These are phyloP conservation scores for Lasiodiplodia citricola DNA, from an alignment of 2,329 filamentous ascomycete species.

Conservation along the genomic window DNA sequence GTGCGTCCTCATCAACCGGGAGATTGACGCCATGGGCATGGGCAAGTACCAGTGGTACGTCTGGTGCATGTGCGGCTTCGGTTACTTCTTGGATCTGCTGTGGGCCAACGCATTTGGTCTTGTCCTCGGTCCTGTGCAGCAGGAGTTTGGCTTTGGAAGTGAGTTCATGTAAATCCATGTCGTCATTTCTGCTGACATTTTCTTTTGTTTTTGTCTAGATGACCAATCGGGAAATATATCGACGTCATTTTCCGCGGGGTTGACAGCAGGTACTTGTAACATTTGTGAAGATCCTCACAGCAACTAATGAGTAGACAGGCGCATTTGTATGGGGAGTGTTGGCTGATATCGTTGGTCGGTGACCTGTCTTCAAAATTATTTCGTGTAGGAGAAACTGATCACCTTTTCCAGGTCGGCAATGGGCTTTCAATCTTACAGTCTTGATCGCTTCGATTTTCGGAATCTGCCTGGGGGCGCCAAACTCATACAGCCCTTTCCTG, in stretches of 20 bases:
- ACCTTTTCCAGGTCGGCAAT: constrained; percentile 47
- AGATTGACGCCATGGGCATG: constrained; percentile 60
- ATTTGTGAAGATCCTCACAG: neutral
- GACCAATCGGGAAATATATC: constrained; percentile 58
- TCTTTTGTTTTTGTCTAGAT: constrained; percentile 28
- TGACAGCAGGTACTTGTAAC: constrained; percentile 48
- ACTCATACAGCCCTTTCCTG: constrained; percentile 58
- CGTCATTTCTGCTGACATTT: neutral
- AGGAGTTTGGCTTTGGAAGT: constrained; percentile 60
- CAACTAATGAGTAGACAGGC: neutral
- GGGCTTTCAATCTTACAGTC: constrained; percentile 65
- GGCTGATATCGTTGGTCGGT: constrained; percentile 57
- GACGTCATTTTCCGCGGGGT: constrained; percentile 59
- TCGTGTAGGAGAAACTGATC: neutral
- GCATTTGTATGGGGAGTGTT: constrained; percentile 63
- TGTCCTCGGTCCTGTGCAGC: constrained; percentile 59
- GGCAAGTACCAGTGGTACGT: constrained; percentile 60
- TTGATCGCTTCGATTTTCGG: constrained; percentile 62
- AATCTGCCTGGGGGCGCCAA: constrained; percentile 56
- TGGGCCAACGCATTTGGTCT: constrained; percentile 66
- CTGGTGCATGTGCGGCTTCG: constrained; percentile 60
- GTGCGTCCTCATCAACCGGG: constrained; percentile 51
- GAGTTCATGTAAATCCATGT: neutral
- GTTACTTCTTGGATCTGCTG: constrained; percentile 61
- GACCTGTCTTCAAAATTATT: constrained; percentile 22